Evolutionary conservation across 768 basidiomycete species (phyloP).

Genomic region (Termitomyces eurrhizus): DNA sequence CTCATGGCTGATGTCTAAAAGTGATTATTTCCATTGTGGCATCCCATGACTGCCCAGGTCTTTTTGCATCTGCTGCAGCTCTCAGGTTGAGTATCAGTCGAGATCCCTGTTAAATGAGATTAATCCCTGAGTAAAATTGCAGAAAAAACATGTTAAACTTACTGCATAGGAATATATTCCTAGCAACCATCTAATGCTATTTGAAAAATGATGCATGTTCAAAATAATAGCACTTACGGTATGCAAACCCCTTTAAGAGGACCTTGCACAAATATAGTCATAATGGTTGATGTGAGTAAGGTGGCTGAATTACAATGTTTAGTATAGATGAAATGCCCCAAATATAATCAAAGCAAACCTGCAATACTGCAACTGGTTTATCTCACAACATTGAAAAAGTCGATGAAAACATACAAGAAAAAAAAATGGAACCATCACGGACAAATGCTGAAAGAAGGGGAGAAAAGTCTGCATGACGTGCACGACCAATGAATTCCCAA

Average conservation of each 20-base stretch:
- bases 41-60: background rate
- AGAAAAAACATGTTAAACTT: background rate
- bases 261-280: background rate
- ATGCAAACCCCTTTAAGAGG: slow-evolving; percentile 1
- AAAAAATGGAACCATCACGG: slow-evolving; percentile 3
- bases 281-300: background rate
- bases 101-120: slow-evolving; percentile 1
- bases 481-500: slow-evolving; percentile 2
- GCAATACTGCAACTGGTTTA: background rate
- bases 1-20: background rate
- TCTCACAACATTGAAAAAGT: background rate
- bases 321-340: background rate
- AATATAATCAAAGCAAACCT: background rate
- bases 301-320: background rate
- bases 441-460: slow-evolving; percentile 5
- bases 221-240: background rate
- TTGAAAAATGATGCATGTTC: background rate
- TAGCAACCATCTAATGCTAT: background rate
- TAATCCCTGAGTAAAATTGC: background rate
- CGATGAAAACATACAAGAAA: background rate
- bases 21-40: background rate
- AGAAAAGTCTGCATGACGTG: background rate
- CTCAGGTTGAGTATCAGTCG: slow-evolving; percentile 6
- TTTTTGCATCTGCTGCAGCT: background rate
- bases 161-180: slow-evolving; percentile 3